Percentiles rank a stretch among this genome's conserved stretches.
phyloP scores from a whole-genome alignment of 2,329 filamentous ascomycete genomes.

The Aspergillus brasiliensis region DNA sequence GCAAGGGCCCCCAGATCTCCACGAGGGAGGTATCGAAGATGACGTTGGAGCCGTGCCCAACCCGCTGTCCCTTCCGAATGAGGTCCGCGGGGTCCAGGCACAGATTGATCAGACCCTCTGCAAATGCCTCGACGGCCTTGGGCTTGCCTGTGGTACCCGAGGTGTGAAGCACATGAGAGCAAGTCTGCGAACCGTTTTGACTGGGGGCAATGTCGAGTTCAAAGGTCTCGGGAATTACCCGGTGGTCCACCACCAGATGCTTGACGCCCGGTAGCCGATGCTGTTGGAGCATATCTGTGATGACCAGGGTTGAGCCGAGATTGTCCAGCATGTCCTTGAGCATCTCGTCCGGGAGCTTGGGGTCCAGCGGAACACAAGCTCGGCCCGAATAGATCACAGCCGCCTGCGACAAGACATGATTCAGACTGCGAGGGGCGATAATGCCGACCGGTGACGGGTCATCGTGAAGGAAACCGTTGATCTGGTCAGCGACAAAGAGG shows the following conservation, averaged over 20 bases:
- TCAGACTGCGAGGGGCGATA: constrained; percentile 9
- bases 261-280: neutral
- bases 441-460: constrained; percentile 11
- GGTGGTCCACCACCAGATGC: constrained; percentile 7
- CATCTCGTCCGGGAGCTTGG: constrained; percentile 1
- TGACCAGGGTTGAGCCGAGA: constrained; percentile 2
- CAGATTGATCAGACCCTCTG: constrained; percentile 39
- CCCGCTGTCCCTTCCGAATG: constrained; percentile 1
- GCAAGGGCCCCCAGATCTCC: constrained; percentile 10
- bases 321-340: constrained; percentile 7
- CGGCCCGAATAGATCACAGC: constrained; percentile 15
- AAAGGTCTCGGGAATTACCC: neutral
- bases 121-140: constrained; percentile 76
- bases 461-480: neutral
- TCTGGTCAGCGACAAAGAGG: neutral
- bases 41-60: constrained; percentile 12
- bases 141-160: constrained; percentile 69
- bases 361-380: constrained; percentile 16
- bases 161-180: constrained; percentile 55
- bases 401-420: constrained; percentile 16
- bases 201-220: neutral
- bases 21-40: constrained; percentile 14
- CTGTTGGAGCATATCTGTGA: constrained; percentile 36
- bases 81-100: neutral
- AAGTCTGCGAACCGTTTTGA: neutral